Evolutionary conservation across 768 basidiomycete genomes (phyloP).

Genomic region (Galerina sulciceps): DNA sequence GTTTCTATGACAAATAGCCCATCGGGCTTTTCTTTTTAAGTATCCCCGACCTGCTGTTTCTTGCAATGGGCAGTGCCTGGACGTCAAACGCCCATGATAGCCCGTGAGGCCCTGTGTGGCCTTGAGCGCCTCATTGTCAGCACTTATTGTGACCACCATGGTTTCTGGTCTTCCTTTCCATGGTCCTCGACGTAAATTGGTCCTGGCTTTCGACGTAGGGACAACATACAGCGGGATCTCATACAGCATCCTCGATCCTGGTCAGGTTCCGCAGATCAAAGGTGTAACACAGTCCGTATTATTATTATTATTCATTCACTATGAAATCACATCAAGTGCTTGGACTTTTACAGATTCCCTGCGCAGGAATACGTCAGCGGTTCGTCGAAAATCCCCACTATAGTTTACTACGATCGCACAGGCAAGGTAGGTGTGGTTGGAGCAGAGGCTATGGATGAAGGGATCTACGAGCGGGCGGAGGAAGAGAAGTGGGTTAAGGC

Average conservation of each 20-base stretch:
- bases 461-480: no score
- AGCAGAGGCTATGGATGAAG: no score
- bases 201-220: constrained; percentile 47
- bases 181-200: constrained; percentile 42
- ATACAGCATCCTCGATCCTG: constrained; percentile 15
- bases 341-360: not conserved
- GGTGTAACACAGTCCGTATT: no score
- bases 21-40: no score
- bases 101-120: no score
- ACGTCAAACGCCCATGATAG: no score
- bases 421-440: not conserved
- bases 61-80: no score
- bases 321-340: not conserved
- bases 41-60: no score
- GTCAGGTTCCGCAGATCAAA: no score
- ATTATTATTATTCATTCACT: no score
- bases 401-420: not conserved
- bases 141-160: not conserved
- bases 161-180: constrained; percentile 15
- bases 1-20: no score
- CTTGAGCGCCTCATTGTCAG: no score
- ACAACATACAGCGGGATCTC: constrained; percentile 47
- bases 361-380: not conserved
- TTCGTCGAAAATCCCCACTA: not conserved
- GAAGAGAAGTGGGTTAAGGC: not conserved